A percentile compares a stretch with the other conserved stretches of the same genome.
Evolutionary conservation across 2,329 filamentous ascomycete species (phyloP).

Genomic region (Colletotrichum destructivum): DNA sequence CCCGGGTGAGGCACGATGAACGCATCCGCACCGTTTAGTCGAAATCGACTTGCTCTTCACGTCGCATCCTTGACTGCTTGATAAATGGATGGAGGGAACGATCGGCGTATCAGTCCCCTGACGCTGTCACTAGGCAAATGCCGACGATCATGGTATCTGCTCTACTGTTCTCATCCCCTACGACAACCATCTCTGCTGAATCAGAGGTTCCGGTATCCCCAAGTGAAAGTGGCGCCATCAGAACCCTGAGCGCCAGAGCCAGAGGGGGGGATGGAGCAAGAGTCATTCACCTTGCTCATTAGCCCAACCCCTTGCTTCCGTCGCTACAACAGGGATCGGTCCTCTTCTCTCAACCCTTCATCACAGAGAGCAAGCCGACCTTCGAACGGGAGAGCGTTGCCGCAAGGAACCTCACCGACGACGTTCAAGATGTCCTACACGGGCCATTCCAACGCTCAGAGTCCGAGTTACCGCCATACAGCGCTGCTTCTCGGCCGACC

Average conservation of each 20-base stretch:
- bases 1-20: slow-evolving; percentile 28
- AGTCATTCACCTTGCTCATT: slow-evolving; percentile 25
- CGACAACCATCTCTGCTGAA: neutral
- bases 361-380: neutral
- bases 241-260: neutral
- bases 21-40: slow-evolving; percentile 4
- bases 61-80: slow-evolving; percentile 17
- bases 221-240: slow-evolving; percentile 5
- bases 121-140: no score
- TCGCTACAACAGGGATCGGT: neutral
- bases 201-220: neutral
- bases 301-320: slow-evolving; percentile 1
- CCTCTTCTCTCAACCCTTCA: neutral
- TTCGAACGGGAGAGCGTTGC: neutral
- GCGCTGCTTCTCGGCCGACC: slow-evolving; percentile 20
- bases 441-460: neutral
- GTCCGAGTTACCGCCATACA: slow-evolving; percentile 12
- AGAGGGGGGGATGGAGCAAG: slow-evolving; percentile 25
- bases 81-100: neutral
- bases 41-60: slow-evolving; percentile 23
- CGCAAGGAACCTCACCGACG: neutral
- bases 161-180: neutral
- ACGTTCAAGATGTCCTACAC: neutral
- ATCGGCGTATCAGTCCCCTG: neutral
- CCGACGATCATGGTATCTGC: neutral